phyloP scores from a whole-genome alignment of 495 filamentous ascomycete species.

The Talaromyces borbonicus region DNA sequence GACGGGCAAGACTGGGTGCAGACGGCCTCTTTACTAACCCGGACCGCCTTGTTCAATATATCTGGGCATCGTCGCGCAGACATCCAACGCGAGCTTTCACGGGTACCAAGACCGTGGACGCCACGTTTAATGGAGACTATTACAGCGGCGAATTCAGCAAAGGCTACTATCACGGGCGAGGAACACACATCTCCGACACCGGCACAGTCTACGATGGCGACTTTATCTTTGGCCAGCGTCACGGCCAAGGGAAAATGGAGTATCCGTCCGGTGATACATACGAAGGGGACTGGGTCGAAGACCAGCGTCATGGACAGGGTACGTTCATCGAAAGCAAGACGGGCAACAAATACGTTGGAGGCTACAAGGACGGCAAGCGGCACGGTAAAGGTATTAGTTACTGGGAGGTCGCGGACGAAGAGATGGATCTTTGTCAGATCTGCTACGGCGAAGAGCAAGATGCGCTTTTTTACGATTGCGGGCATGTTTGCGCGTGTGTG shows the following conservation, averaged over 20 bases:
- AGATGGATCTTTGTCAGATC: conserved; percentile 52
- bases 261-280: conserved; percentile 56
- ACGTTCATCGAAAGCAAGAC: conserved; percentile 47
- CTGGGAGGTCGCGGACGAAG: conserved; percentile 54
- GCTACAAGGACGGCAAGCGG: conserved; percentile 52
- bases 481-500: conserved; percentile 55
- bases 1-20: conserved; percentile 26
- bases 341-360: conserved; percentile 54
- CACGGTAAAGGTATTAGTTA: conserved; percentile 54
- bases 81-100: conserved; percentile 39
- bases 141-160: conserved; percentile 40
- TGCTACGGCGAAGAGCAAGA: conserved; percentile 56
- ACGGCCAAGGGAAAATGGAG: conserved; percentile 46
- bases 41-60: conserved; percentile 35
- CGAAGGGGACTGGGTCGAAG: conserved; percentile 47
- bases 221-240: conserved; percentile 42
- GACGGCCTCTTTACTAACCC: conserved; percentile 36
- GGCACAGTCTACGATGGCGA: conserved; percentile 47
- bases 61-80: conserved; percentile 32
- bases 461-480: conserved; percentile 55
- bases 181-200: conserved; percentile 42
- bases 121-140: conserved; percentile 38
- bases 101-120: conserved; percentile 32
- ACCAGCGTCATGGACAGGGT: conserved; percentile 49
- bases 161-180: conserved; percentile 40